These are phyloP conservation scores for Metarhizium anisopliae DNA, from an alignment of 2,329 filamentous ascomycete genomes.

Conservation along the genomic window DNA sequence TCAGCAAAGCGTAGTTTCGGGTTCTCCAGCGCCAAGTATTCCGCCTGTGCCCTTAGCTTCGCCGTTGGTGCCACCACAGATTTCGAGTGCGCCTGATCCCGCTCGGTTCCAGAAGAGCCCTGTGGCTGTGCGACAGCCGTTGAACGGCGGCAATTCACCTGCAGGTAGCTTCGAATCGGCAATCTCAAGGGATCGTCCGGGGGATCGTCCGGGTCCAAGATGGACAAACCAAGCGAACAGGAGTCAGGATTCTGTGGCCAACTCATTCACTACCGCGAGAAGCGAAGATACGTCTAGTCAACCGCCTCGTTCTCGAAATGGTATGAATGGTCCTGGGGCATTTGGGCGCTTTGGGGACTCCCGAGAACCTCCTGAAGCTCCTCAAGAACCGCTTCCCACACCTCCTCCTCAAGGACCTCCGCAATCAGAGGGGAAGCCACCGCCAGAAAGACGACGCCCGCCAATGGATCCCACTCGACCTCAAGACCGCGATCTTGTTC, in stretches of 20 bases:
- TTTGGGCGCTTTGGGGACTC: constrained; percentile 26
- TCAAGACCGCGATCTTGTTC: constrained; percentile 46
- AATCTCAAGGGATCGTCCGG: constrained; percentile 18
- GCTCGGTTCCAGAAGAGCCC: constrained; percentile 19
- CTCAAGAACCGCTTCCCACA: constrained; percentile 7
- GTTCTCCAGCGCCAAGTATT: constrained; percentile 7
- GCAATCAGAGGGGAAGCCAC: constrained; percentile 30
- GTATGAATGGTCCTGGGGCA: constrained; percentile 29
- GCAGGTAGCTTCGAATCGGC: constrained; percentile 43
- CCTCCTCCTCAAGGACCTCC: not conserved
- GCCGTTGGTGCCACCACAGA: constrained; percentile 9
- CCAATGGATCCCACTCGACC: constrained; percentile 55
- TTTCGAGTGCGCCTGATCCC: constrained; percentile 14
- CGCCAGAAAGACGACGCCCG: constrained; percentile 56
- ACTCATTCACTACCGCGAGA: constrained; percentile 30
- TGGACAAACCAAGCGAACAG: constrained; percentile 41
- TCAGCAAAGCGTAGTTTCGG: constrained; percentile 12
- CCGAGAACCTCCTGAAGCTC: constrained; percentile 10
- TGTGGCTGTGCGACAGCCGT: constrained; percentile 22
- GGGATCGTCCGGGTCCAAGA: constrained; percentile 32
- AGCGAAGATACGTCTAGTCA: constrained; percentile 44
- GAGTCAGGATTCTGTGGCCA: constrained; percentile 49
- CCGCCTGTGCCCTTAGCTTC: constrained; percentile 8
- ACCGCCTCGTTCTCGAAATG: constrained; percentile 45
- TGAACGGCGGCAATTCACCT: constrained; percentile 38